Conservation (phyloP, 768 basidiomycete species). For the Fibroporia radiculosa region DNA sequence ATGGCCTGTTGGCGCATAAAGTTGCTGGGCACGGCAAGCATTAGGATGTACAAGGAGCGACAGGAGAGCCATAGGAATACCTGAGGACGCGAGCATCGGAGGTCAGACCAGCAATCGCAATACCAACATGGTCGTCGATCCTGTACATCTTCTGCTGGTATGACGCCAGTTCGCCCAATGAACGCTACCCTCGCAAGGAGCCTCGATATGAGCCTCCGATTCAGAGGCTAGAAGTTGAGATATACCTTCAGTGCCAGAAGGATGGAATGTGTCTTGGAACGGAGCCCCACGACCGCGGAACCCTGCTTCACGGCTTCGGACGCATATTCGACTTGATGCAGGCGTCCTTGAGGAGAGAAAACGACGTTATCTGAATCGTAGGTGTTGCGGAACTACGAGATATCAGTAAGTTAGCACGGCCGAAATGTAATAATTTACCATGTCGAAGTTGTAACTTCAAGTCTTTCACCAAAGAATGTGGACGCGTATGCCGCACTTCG, state of each 20-base stretch:
- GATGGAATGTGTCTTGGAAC: constrained; percentile 92
- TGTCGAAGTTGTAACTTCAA: constrained; percentile 4
- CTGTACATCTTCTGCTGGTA: constrained; percentile 99
- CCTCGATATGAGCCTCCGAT: background rate
- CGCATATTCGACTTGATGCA: constrained; percentile 98
- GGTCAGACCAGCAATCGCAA: constrained; percentile 98
- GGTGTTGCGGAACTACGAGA: constrained; percentile 77
- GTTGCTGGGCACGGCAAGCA: constrained; percentile 60
- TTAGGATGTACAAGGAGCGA: background rate
- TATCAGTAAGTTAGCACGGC: background rate
- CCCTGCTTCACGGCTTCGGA: constrained; percentile 99
- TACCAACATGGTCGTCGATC: constrained; percentile 99
- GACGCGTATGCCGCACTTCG: constrained; percentile 16
- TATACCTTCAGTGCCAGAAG: constrained; percentile 87
- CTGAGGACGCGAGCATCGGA: constrained; percentile 96
- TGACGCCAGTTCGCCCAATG: constrained; percentile 95
- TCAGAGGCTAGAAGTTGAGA: background rate
- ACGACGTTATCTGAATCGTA: constrained; percentile 99
- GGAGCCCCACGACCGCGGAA: constrained; percentile 94
- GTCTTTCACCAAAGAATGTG: constrained; percentile 2
- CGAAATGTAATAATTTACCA: constrained; percentile 7
- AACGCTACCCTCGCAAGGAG: constrained; percentile 52
- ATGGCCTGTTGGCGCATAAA: constrained; percentile 99
- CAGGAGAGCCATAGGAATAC: constrained; percentile 33
- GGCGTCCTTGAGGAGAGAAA: constrained; percentile 91